phyloP scores from a whole-genome alignment of 108 stramenopile genomes.

The Skeletonema potamos region DNA sequence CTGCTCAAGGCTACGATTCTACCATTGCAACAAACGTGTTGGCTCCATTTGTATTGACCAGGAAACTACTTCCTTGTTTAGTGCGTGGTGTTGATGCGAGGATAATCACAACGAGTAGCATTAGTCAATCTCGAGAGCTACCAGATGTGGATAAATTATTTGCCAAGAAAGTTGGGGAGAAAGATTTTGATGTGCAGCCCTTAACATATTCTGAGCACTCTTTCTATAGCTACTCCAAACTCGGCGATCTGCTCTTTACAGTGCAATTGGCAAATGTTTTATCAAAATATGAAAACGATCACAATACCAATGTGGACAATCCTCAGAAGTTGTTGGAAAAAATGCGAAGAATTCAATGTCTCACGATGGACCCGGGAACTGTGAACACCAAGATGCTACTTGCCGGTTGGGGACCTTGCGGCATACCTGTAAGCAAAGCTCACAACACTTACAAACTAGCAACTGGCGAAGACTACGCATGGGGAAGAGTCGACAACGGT shows the following conservation, averaged over 20 bases:
- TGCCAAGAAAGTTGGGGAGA: slow-evolving; percentile 7
- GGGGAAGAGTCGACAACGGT: slow-evolving; percentile 39
- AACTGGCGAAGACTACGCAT: slow-evolving; percentile 25
- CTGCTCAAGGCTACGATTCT: slow-evolving; percentile 60
- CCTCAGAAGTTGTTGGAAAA: slow-evolving; percentile 24
- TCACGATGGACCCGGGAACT: slow-evolving; percentile 89
- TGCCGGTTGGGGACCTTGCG: slow-evolving; percentile 91
- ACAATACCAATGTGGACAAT: slow-evolving; percentile 31
- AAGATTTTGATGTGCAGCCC: slow-evolving; percentile 41
- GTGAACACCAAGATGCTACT: slow-evolving; percentile 94
- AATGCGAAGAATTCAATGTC: slow-evolving; percentile 46
- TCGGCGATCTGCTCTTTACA: slow-evolving; percentile 71
- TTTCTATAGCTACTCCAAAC: slow-evolving; percentile 79
- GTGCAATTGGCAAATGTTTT: slow-evolving; percentile 59
- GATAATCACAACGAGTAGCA: slow-evolving; percentile 73
- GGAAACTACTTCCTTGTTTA: slow-evolving; percentile 61
- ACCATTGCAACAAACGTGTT: slow-evolving; percentile 88
- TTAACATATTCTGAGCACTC: slow-evolving; percentile 73
- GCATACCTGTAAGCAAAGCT: slow-evolving; percentile 57
- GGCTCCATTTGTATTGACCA: slow-evolving; percentile 86
- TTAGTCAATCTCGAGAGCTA: slow-evolving; percentile 52
- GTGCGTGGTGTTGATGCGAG: slow-evolving; percentile 41
- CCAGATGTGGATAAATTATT: slow-evolving; percentile 44
- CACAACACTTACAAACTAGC: slow-evolving; percentile 54
- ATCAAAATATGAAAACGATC: slow-evolving; percentile 11